Evolutionary conservation across 257 asterid genomes (phyloP).

Genomic region (Gentiana macrophylla): DNA sequence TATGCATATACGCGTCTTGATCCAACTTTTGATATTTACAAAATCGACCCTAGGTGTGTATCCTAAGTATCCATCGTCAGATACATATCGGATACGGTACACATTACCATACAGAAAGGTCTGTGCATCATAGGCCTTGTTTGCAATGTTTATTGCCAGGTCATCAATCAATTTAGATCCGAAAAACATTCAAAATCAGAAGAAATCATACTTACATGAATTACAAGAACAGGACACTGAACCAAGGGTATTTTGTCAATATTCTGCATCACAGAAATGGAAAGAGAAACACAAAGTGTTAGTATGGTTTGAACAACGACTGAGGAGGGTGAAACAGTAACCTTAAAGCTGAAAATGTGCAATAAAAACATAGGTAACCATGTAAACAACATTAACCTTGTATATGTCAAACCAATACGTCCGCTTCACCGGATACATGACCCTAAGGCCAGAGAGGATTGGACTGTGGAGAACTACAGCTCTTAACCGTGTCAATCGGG

Average conservation of each 20-base stretch:
- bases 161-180: too few species aligned
- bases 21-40: too few species aligned
- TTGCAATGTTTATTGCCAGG: too few species aligned
- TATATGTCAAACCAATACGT: conserved; percentile 96
- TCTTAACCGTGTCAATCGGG: conserved; percentile 68
- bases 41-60: too few species aligned
- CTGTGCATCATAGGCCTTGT: too few species aligned
- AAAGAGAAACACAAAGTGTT: not conserved
- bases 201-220: conserved; percentile 59
- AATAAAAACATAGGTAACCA: not conserved
- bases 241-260: conserved; percentile 82
- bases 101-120: too few species aligned
- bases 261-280: conserved; percentile 45
- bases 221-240: conserved; percentile 79
- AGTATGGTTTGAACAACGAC: too few species aligned
- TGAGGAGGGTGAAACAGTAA: not conserved
- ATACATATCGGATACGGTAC: too few species aligned
- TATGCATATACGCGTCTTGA: too few species aligned
- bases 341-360: not conserved
- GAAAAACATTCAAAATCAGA: not conserved
- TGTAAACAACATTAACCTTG: conserved; percentile 38
- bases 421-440: conserved; percentile 90
- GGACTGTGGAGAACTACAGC: conserved; percentile 99
- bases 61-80: too few species aligned
- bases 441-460: conserved; percentile 84